Percentiles rank a stretch among this genome's conserved stretches.
Evolutionary conservation across 78 protist species (phyloP).

Genomic region (Pigoraptor vietnamica): DNA sequence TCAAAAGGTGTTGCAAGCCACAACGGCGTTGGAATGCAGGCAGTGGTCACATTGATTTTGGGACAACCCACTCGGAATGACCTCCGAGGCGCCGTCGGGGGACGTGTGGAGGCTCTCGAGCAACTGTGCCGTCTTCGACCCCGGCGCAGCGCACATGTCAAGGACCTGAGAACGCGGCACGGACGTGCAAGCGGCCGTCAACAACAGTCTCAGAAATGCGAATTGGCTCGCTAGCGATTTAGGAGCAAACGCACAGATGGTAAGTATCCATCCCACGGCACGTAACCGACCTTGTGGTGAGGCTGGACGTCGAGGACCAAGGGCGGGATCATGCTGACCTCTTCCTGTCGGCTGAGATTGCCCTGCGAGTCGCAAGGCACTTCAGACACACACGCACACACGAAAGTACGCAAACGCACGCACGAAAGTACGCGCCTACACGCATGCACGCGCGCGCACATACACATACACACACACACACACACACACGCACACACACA

Average conservation of each 20-base stretch:
- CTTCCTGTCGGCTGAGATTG: slow-evolving; percentile 30
- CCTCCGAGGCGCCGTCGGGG: not conserved
- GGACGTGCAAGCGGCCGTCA: not conserved
- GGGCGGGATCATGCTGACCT: slow-evolving; percentile 37
- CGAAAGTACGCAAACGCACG: not conserved
- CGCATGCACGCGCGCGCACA: not conserved
- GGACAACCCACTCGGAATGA: not conserved
- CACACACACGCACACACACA: not conserved
- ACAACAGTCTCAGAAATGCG: not conserved
- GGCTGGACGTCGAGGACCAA: slow-evolving; percentile 23
- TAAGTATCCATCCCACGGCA: too few species aligned
- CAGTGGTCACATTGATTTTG: too few species aligned
- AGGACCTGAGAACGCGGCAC: slow-evolving; percentile 35
- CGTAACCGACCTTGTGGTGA: not conserved
- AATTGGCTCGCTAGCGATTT: not conserved
- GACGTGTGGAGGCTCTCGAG: slow-evolving; percentile 65
- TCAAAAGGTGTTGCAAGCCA: too few species aligned
- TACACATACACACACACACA: not conserved
- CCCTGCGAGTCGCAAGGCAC: not conserved
- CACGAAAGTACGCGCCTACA: not conserved
- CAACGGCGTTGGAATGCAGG: too few species aligned
- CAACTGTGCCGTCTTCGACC: slow-evolving; percentile 94
- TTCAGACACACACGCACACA: not conserved
- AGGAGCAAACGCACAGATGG: not conserved
- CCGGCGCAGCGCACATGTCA: slow-evolving; percentile 99